Conservation (phyloP, 2,329 filamentous ascomycete species). For the Septoria petroselini region DNA sequence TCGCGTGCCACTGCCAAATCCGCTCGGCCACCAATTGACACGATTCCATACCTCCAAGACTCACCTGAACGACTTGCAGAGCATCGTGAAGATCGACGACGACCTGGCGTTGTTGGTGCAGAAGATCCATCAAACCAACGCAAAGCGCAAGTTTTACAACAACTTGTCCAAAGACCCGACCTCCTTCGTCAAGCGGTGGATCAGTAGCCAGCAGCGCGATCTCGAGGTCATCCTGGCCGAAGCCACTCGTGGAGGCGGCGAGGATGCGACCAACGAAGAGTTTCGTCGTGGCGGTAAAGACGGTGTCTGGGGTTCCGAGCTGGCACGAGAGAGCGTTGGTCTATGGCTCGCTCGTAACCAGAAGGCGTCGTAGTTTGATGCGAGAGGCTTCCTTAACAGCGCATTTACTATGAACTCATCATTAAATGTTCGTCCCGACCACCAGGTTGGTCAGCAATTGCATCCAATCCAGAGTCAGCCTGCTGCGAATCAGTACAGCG, state of each 20-base stretch:
- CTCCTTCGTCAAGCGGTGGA: conserved; percentile 80
- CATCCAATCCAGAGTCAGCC: too few species aligned
- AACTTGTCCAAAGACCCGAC: conserved; percentile 77
- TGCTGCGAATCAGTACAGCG: too few species aligned
- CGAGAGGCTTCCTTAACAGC: too few species aligned
- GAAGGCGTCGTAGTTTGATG: conserved; percentile 21
- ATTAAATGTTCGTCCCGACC: too few species aligned
- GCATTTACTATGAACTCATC: too few species aligned
- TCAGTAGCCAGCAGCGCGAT: conserved; percentile 86
- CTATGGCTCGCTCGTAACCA: conserved; percentile 50
- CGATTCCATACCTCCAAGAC: conserved; percentile 41
- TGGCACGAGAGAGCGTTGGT: conserved; percentile 61
- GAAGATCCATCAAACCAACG: conserved; percentile 77
- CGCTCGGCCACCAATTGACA: conserved; percentile 66
- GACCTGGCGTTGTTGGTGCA: conserved; percentile 80
- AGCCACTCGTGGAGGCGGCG: conserved; percentile 56
- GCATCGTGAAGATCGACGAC: conserved; percentile 76
- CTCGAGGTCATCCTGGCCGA: conserved; percentile 85
- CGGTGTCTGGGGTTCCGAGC: conserved; percentile 61
- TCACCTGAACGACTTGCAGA: conserved; percentile 65
- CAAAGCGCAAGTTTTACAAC: conserved; percentile 84
- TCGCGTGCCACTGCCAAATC: conserved; percentile 76
- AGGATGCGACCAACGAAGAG: conserved; percentile 59
- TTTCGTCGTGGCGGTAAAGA: conserved; percentile 64
- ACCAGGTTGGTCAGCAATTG: too few species aligned